Evolutionary conservation across 371 early-diverging fungal genomes (phyloP).

Genomic region (Mucor velutinosus): DNA sequence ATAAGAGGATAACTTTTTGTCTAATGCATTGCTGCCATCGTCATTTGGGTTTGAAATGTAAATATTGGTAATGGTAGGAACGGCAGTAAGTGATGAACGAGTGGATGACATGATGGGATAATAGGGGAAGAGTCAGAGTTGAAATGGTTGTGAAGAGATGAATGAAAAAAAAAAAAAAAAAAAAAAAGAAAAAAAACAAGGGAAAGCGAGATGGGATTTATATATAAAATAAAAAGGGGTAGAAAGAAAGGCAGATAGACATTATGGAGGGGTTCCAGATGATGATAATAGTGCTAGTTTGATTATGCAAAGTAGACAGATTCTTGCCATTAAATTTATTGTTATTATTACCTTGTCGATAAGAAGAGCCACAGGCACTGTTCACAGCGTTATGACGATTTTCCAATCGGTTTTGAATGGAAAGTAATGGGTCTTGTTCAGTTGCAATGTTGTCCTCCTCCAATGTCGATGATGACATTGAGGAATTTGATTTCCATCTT

Average conservation of each 20-base stretch:
- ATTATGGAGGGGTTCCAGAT: background rate
- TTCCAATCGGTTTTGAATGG: background rate
- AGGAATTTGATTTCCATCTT: conserved; percentile 13
- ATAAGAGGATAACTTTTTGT: background rate
- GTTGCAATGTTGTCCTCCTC: background rate
- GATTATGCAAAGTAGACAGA: background rate
- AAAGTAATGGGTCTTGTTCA: conserved; percentile 16
- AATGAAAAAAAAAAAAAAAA: background rate
- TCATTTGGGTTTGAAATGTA: background rate
- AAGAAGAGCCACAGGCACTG: background rate
- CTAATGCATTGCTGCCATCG: background rate
- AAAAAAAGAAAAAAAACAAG: background rate
- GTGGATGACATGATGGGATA: conserved; percentile 11
- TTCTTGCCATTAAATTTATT: conserved; percentile 10
- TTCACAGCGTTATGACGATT: background rate
- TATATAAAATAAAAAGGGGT: background rate
- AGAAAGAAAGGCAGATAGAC: background rate
- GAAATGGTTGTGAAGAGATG: background rate
- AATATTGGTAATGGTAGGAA: background rate
- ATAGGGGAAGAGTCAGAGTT: background rate
- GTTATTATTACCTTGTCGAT: background rate
- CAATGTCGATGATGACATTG: conserved; percentile 1
- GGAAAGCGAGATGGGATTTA: background rate
- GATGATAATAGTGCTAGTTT: conserved; percentile 1
- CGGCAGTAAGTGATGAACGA: conserved; percentile 15